Conservation (phyloP, 1,284 basidiomycete genomes). For the Entoloma clypeatum region DNA sequence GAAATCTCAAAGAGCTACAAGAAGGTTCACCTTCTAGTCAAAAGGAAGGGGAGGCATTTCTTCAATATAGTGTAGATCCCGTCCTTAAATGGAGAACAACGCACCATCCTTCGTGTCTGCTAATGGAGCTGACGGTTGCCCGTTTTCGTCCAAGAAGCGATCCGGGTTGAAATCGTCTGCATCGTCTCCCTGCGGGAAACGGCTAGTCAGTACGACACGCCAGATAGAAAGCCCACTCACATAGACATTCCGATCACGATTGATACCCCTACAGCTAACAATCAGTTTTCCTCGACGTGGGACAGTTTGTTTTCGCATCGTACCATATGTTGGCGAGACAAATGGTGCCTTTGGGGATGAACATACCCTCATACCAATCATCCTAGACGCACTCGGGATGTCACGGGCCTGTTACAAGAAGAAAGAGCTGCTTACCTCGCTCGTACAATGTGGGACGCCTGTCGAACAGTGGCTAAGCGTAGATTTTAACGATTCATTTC, state of each 20-base stretch:
- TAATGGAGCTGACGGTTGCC: not conserved
- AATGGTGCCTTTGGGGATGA: slow-evolving; percentile 15
- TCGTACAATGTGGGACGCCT: not conserved
- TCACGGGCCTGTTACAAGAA: not conserved
- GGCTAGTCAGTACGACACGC: not conserved
- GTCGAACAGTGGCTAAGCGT: not conserved
- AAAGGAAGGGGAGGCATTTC: too few species aligned
- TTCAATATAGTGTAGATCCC: too few species aligned
- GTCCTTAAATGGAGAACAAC: not conserved
- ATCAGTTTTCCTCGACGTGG: not conserved
- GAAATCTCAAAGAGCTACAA: too few species aligned
- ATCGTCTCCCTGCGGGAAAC: slow-evolving; percentile 4
- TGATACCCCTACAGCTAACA: slow-evolving; percentile 1
- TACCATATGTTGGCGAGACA: slow-evolving; percentile 12
- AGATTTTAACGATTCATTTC: too few species aligned
- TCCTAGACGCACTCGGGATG: not conserved
- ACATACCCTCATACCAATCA: too few species aligned
- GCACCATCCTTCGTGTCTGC: slow-evolving; percentile 8
- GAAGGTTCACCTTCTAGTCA: too few species aligned
- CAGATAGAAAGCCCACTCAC: not conserved
- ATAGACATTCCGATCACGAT: slow-evolving; percentile 6
- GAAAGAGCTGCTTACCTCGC: slow-evolving; percentile 10
- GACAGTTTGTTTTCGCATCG: not conserved
- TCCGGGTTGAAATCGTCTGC: slow-evolving; percentile 9
- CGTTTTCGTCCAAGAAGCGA: too few species aligned